These are phyloP conservation scores for Striga hermonthica DNA, from an alignment of 305 asterid species.

Conservation along the genomic window DNA sequence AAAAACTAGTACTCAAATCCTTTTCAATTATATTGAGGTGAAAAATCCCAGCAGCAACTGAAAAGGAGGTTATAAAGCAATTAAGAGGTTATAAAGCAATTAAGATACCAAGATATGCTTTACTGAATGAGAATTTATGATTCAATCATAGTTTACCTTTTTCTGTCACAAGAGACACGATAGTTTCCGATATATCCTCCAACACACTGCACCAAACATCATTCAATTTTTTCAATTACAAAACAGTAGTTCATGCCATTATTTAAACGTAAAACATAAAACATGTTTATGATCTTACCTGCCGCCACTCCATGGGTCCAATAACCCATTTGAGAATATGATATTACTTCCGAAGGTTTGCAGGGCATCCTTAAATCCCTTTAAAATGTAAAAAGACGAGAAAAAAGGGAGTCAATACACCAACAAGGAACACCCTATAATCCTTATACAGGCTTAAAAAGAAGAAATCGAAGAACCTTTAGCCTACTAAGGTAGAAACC, in stretches of 20 bases:
- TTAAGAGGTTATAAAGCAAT: background rate
- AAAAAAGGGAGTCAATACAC: conserved; percentile 23
- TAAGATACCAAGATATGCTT: background rate
- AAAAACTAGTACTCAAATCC: no score
- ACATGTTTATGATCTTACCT: conserved; percentile 40
- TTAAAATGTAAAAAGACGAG: conserved; percentile 22
- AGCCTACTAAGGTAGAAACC: background rate
- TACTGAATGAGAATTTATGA: conserved; percentile 3
- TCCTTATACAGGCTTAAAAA: background rate
- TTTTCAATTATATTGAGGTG: no score
- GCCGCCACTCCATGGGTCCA: conserved; percentile 99
- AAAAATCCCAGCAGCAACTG: no score
- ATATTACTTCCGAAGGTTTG: conserved; percentile 78
- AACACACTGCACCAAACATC: conserved; percentile 57
- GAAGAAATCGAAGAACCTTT: background rate
- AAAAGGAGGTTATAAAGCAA: background rate
- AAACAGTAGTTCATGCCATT: background rate
- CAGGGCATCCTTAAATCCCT: conserved; percentile 63
- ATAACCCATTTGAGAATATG: conserved; percentile 82
- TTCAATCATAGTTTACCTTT: conserved; percentile 49
- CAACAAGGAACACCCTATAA: conserved; percentile 1
- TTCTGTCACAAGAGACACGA: conserved; percentile 70
- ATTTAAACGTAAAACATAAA: conserved; percentile 14
- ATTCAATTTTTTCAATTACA: conserved; percentile 19
- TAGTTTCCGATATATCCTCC: conserved; percentile 67